phyloP scores from a whole-genome alignment of 176 grass and related monocot genomes.

The Triticum monococcum region DNA sequence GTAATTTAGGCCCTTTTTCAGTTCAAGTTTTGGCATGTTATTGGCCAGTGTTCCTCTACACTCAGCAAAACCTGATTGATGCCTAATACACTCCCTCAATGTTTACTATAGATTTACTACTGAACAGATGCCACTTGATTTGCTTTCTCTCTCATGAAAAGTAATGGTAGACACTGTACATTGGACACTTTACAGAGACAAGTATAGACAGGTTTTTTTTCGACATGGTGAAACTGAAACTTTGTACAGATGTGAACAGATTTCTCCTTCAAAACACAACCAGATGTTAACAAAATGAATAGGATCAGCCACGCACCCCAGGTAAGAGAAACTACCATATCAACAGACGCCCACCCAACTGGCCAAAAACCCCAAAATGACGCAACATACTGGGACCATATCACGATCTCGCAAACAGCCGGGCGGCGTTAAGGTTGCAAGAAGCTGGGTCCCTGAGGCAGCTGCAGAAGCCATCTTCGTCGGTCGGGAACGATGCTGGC shows the following conservation, averaged over 20 bases:
- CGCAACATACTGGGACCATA: background rate
- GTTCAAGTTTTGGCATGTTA: no score
- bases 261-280: background rate
- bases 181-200: background rate
- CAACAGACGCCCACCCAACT: background rate
- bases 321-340: background rate
- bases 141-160: background rate
- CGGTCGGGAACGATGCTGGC: background rate
- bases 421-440: background rate
- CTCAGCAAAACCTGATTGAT: background rate
- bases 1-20: no score
- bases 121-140: no score
- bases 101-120: no score
- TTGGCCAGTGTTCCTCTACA: no score
- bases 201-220: background rate
- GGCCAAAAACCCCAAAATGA: background rate
- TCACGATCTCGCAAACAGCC: background rate
- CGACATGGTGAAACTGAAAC: background rate
- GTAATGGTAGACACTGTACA: background rate
- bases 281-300: background rate
- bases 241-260: background rate
- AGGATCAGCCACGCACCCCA: background rate
- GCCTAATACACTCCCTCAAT: background rate
- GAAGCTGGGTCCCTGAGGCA: background rate
- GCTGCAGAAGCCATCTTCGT: slow-evolving; percentile 7